phyloP scores from a whole-genome alignment of 2,329 filamentous ascomycete genomes.

The Biscogniauxia mediterranea region DNA sequence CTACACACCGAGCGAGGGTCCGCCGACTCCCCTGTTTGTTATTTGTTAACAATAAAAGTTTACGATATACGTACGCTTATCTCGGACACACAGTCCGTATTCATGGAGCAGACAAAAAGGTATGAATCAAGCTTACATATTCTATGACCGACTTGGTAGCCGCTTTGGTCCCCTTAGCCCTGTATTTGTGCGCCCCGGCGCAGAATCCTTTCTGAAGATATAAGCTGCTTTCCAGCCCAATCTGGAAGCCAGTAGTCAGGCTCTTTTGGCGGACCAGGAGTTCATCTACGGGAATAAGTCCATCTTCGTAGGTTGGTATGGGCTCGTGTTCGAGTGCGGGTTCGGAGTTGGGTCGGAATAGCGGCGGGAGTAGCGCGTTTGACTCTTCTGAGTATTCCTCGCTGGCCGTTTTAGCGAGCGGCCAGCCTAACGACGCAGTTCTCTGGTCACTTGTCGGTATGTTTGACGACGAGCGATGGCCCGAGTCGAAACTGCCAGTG shows the following conservation, averaged over 20 bases:
- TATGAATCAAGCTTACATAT: constrained; percentile 20
- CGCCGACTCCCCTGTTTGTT: constrained; percentile 17
- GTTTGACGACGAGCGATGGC: constrained; percentile 9
- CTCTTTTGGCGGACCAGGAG: constrained; percentile 9
- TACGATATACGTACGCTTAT: not conserved
- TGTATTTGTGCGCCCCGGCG: constrained; percentile 37
- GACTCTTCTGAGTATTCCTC: not conserved
- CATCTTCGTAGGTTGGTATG: constrained; percentile 17
- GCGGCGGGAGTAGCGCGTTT: not conserved
- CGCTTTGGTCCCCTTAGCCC: constrained; percentile 34
- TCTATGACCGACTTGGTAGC: constrained; percentile 33
- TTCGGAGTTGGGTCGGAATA: constrained; percentile 1
- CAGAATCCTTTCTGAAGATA: constrained; percentile 38
- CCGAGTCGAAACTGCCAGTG: constrained; percentile 19
- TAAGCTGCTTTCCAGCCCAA: constrained; percentile 38
- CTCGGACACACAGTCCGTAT: not conserved
- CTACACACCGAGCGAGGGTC: constrained; percentile 19
- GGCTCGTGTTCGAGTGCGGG: constrained; percentile 2
- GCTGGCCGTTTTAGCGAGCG: not conserved
- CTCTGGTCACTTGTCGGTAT: constrained; percentile 23
- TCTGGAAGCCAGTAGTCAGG: constrained; percentile 22
- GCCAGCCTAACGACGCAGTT: constrained; percentile 16
- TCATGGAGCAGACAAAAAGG: not conserved
- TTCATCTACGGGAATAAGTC: constrained; percentile 22
- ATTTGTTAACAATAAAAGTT: not conserved